Conservation (phyloP, 2,329 filamentous ascomycete genomes). For the Sphaerulina musiva region DNA sequence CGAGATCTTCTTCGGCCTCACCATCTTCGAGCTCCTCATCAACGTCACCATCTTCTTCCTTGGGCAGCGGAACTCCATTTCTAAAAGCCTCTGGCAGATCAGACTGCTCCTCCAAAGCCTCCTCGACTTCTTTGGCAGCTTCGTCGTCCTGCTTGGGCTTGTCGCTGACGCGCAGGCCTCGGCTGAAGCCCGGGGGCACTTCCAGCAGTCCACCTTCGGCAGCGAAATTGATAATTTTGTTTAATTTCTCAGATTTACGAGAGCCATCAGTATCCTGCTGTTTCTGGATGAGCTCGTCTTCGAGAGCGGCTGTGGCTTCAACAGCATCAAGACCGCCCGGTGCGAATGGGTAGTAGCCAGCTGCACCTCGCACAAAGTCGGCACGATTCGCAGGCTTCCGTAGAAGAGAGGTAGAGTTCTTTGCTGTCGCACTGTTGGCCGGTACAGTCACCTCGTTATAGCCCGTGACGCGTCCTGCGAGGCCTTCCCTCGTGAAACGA, state of each 20-base stretch:
- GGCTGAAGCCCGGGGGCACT: conserved; percentile 70
- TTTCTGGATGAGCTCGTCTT: conserved; percentile 61
- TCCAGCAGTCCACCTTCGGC: conserved; percentile 71
- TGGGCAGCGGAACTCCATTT: conserved; percentile 31
- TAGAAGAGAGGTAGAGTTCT: conserved; percentile 84
- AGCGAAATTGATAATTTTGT: conserved; percentile 78
- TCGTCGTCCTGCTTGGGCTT: conserved; percentile 48
- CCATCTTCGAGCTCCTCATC: conserved; percentile 34
- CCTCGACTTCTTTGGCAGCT: conserved; percentile 63
- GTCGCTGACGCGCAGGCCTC: conserved; percentile 68
- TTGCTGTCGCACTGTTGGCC: conserved; percentile 80
- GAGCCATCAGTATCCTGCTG: conserved; percentile 39
- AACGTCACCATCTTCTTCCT: conserved; percentile 39
- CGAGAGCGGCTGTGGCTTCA: conserved; percentile 74
- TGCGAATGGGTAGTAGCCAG: conserved; percentile 89
- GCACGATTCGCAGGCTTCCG: conserved; percentile 79
- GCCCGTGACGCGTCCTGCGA: conserved; percentile 86
- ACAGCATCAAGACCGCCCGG: conserved; percentile 84
- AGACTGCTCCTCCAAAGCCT: conserved; percentile 50
- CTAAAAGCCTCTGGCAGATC: conserved; percentile 37
- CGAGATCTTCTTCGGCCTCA: conserved; percentile 59
- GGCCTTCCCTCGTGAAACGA: conserved; percentile 80
- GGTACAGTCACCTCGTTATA: conserved; percentile 93
- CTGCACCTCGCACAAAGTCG: conserved; percentile 86
- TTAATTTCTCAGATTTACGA: conserved; percentile 50